These are phyloP conservation scores for Beta macrorhiza DNA, from an alignment of 179 eudicot species.

Conservation along the genomic window DNA sequence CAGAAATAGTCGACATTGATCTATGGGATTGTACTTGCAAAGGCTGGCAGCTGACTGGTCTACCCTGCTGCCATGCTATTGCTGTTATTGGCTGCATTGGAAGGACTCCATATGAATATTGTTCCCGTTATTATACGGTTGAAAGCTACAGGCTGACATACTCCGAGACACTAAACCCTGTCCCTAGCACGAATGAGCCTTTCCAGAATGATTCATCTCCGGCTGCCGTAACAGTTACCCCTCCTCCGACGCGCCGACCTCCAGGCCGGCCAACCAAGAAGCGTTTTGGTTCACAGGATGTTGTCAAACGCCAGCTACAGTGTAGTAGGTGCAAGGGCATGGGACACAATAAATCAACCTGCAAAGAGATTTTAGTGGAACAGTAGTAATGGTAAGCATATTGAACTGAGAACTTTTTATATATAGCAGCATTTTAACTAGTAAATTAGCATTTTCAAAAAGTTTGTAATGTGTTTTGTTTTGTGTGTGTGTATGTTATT, in stretches of 20 bases:
- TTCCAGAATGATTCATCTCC: constrained; percentile 42
- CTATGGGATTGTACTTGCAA: constrained; percentile 75
- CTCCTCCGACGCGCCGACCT: constrained; percentile 89
- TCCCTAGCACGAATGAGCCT: constrained; percentile 45
- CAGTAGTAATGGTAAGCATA: constrained; percentile 26
- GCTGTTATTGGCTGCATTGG: constrained; percentile 60
- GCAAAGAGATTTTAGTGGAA: constrained; percentile 61
- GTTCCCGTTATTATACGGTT: constrained; percentile 58
- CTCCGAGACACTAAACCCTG: constrained; percentile 66
- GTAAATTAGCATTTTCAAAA: not conserved
- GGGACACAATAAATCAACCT: constrained; percentile 89
- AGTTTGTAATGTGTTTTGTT: not conserved
- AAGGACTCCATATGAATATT: constrained; percentile 59
- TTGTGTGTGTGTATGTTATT: not conserved
- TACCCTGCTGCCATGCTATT: constrained; percentile 87
- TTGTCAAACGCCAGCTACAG: constrained; percentile 65
- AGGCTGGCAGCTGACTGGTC: constrained; percentile 77
- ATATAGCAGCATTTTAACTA: not conserved
- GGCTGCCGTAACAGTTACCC: constrained; percentile 56
- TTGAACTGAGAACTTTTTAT: not conserved
- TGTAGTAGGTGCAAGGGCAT: constrained; percentile 84
- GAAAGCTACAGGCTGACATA: constrained; percentile 70
- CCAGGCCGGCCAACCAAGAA: constrained; percentile 83
- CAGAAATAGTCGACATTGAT: constrained; percentile 65
- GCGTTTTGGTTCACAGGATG: constrained; percentile 48